Percentiles rank a stretch among this genome's conserved stretches.
Evolutionary conservation across 1,284 basidiomycete species (phyloP).

Genomic region (Leccinum fuscescens): DNA sequence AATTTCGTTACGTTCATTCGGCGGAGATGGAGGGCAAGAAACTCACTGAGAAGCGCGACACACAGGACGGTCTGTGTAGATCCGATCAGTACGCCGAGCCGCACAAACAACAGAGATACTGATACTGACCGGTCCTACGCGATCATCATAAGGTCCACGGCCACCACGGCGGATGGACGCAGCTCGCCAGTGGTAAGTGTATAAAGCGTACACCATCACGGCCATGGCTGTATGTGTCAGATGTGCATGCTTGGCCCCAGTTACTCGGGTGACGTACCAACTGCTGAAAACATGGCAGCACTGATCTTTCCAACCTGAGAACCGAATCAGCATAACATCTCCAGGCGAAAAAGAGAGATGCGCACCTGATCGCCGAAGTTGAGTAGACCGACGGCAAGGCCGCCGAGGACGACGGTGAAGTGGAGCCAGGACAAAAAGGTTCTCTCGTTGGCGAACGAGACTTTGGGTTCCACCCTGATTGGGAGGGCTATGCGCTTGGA

Average conservation of each 20-base stretch:
- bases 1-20: constrained; percentile 5
- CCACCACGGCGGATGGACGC: constrained; percentile 89
- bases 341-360: neutral
- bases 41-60: constrained; percentile 76
- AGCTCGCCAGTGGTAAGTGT: constrained; percentile 96
- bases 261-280: constrained; percentile 57
- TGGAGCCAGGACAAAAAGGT: constrained; percentile 97
- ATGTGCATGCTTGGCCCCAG: neutral
- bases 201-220: constrained; percentile 94
- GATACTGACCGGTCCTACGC: constrained; percentile 75
- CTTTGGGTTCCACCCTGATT: constrained; percentile 91
- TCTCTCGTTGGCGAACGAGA: constrained; percentile 93
- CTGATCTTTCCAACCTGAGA: constrained; percentile 84
- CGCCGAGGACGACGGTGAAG: constrained; percentile 92
- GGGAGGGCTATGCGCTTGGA: constrained; percentile 94
- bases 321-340: constrained; percentile 1
- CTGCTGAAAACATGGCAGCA: constrained; percentile 88
- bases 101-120: constrained; percentile 7
- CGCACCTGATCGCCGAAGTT: constrained; percentile 93
- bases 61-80: constrained; percentile 77
- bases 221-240: constrained; percentile 71
- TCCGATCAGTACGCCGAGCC: constrained; percentile 6
- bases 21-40: neutral
- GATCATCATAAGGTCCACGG: constrained; percentile 95
- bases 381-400: constrained; percentile 92